phyloP scores from a whole-genome alignment of 495 filamentous ascomycete genomes.

The Penicillium desertorum region DNA sequence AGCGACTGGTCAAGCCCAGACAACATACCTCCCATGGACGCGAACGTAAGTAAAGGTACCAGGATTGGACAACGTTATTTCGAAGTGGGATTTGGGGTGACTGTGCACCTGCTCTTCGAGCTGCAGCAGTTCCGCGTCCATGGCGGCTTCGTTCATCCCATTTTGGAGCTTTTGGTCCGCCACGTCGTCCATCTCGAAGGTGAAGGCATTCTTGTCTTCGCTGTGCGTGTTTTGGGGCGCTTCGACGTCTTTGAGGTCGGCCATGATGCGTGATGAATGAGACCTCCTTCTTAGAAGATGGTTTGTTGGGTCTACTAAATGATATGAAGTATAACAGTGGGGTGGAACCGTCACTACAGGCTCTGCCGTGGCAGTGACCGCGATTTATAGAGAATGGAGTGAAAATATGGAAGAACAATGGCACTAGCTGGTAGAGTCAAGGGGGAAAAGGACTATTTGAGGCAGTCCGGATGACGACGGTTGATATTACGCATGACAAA shows the following conservation, averaged over 20 bases:
- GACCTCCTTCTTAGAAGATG: constrained; percentile 2
- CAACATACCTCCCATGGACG: constrained; percentile 60
- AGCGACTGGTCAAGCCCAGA: constrained; percentile 62
- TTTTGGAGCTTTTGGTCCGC: constrained; percentile 27
- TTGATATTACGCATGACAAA: constrained; percentile 1
- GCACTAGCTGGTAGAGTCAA: not conserved
- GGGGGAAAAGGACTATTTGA: constrained; percentile 7
- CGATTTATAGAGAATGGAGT: not conserved
- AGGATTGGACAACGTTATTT: constrained; percentile 38
- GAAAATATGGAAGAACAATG: not conserved
- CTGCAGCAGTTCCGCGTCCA: constrained; percentile 37
- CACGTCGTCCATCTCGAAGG: constrained; percentile 31
- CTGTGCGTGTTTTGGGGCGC: constrained; percentile 27
- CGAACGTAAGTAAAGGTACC: constrained; percentile 58
- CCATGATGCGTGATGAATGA: constrained; percentile 25
- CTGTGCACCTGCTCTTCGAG: constrained; percentile 35
- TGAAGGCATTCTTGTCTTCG: constrained; percentile 30
- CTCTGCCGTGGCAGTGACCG: not conserved
- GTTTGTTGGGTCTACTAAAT: not conserved
- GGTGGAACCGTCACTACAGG: constrained; percentile 1
- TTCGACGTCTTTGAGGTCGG: constrained; percentile 36
- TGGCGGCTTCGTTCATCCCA: constrained; percentile 35
- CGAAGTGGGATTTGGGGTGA: constrained; percentile 32
- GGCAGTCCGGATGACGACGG: not conserved
- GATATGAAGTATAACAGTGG: constrained; percentile 5